Evolutionary conservation across 2,329 filamentous ascomycete genomes (phyloP).

Genomic region (Chaetomium sp.): DNA sequence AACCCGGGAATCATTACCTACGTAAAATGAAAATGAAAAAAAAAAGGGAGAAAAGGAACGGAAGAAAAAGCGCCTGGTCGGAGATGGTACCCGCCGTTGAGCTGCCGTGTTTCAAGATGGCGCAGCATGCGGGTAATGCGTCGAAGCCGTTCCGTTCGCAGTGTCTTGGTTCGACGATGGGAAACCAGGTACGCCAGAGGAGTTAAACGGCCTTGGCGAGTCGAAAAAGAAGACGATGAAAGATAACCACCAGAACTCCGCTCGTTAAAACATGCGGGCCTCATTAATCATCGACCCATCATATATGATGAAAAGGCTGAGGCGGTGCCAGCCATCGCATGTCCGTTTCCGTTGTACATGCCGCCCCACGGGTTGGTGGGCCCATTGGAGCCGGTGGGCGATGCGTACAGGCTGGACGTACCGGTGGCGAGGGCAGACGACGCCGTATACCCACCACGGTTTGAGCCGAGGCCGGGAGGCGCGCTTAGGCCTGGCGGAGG

Average conservation of each 20-base stretch:
- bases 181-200: background rate
- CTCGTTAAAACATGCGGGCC: background rate
- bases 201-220: background rate
- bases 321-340: slow-evolving; percentile 30
- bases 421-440: slow-evolving; percentile 26
- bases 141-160: slow-evolving; percentile 20
- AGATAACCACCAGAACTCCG: background rate
- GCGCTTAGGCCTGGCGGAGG: slow-evolving; percentile 80
- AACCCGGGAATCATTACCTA: slow-evolving; percentile 30
- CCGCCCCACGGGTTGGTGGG: slow-evolving; percentile 32
- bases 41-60: background rate
- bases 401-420: slow-evolving; percentile 27
- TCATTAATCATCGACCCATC: slow-evolving; percentile 31
- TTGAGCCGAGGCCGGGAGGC: slow-evolving; percentile 67
- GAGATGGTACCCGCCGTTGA: slow-evolving; percentile 29
- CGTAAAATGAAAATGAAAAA: slow-evolving; percentile 6
- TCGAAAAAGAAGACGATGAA: background rate
- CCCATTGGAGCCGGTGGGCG: slow-evolving; percentile 25
- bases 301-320: slow-evolving; percentile 36
- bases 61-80: slow-evolving; percentile 17
- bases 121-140: slow-evolving; percentile 8
- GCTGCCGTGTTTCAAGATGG: slow-evolving; percentile 28
- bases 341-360: slow-evolving; percentile 28
- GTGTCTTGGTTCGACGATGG: background rate
- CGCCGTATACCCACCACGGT: slow-evolving; percentile 32